These are phyloP conservation scores for Cydonia oblonga DNA, from an alignment of 331 rosid genomes.

Conservation along the genomic window DNA sequence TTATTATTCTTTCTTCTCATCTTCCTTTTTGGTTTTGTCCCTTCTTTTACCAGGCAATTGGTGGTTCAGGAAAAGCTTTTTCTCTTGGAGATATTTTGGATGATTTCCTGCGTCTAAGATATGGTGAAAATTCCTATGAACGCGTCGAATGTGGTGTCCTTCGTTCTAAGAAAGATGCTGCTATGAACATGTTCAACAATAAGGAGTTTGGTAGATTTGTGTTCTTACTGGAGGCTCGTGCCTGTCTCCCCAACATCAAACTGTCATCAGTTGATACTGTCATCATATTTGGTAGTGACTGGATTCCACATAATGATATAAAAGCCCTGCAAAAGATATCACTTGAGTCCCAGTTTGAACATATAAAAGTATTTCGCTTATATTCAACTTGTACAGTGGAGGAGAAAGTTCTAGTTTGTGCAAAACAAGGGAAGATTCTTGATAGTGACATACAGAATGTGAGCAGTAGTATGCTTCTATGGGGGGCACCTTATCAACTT, in stretches of 20 bases:
- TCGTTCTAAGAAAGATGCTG: slow-evolving; percentile 41
- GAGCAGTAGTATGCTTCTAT: slow-evolving; percentile 52
- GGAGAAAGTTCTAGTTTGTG: slow-evolving; percentile 63
- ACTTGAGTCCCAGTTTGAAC: slow-evolving; percentile 51
- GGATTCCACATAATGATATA: slow-evolving; percentile 72
- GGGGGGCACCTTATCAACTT: slow-evolving; percentile 68
- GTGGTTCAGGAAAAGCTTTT: slow-evolving; percentile 43
- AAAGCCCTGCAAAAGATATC: slow-evolving; percentile 70
- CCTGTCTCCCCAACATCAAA: slow-evolving; percentile 57
- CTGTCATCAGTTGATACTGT: slow-evolving; percentile 59
- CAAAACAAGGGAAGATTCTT: slow-evolving; percentile 54
- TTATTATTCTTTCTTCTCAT: slow-evolving; percentile 4
- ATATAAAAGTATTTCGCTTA: slow-evolving; percentile 62
- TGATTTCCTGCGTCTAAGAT: slow-evolving; percentile 56
- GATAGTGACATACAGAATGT: slow-evolving; percentile 35
- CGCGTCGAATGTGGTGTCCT: slow-evolving; percentile 39
- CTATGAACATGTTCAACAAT: slow-evolving; percentile 54
- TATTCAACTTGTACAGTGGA: slow-evolving; percentile 76
- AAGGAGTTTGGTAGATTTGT: slow-evolving; percentile 59
- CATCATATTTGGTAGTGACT: slow-evolving; percentile 79
- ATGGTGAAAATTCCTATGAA: slow-evolving; percentile 68
- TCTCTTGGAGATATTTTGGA: slow-evolving; percentile 74
- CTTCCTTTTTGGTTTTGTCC: not conserved
- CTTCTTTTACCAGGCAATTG: slow-evolving; percentile 49
- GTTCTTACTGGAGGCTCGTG: slow-evolving; percentile 68